Evolutionary conservation across 805 yeast genomes (phyloP).

Genomic region (Metschnikowia drakensbergensis): DNA sequence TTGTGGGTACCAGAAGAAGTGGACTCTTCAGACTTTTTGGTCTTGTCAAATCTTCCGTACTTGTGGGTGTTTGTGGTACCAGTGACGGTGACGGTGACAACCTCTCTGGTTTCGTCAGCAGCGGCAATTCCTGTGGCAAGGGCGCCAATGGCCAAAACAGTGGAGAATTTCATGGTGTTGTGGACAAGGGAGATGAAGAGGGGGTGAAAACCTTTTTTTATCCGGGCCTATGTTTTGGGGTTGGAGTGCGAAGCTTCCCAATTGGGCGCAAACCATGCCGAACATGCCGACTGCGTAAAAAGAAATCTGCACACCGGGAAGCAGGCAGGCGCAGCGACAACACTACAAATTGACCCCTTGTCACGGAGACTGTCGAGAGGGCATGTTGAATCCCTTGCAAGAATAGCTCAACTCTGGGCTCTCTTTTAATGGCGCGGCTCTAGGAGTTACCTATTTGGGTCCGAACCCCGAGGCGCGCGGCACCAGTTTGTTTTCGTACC

Average conservation of each 20-base stretch:
- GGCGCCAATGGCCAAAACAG: slow-evolving; percentile 17
- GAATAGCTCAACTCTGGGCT: no score
- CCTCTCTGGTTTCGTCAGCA: slow-evolving; percentile 14
- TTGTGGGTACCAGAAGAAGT: slow-evolving; percentile 18
- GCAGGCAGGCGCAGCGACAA: background rate
- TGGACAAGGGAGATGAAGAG: background rate
- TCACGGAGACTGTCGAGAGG: no score
- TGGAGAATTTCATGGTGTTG: slow-evolving; percentile 16
- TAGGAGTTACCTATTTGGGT: background rate
- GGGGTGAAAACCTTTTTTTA: slow-evolving; percentile 1
- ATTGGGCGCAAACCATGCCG: slow-evolving; percentile 17
- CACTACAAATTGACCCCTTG: background rate
- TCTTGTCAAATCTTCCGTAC: slow-evolving; percentile 24
- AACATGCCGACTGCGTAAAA: slow-evolving; percentile 10
- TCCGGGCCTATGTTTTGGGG: slow-evolving; percentile 15
- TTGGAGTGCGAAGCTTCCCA: slow-evolving; percentile 15
- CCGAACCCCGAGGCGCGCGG: background rate
- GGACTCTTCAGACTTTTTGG: slow-evolving; percentile 13
- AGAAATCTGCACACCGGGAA: background rate
- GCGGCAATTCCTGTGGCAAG: slow-evolving; percentile 15
- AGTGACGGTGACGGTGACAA: slow-evolving; percentile 17
- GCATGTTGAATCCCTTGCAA: background rate
- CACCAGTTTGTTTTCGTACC: background rate
- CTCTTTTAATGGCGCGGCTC: no score
- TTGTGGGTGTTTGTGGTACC: slow-evolving; percentile 21